Conservation (phyloP, 306 rosid genomes). For the Ziziphus jujuba region DNA sequence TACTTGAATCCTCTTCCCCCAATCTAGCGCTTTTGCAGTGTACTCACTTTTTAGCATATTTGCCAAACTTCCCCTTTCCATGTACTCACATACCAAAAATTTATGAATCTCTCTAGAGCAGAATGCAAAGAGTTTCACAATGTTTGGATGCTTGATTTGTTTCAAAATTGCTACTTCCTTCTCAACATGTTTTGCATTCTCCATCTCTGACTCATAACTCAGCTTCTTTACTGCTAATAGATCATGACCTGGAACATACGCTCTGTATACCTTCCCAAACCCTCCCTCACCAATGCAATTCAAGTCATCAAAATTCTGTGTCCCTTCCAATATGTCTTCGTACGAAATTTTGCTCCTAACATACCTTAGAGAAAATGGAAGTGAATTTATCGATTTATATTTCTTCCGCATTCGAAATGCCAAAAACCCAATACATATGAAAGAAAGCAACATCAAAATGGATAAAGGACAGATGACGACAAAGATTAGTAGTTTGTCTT, state of each 20-base stretch:
- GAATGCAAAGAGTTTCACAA: constrained; percentile 13
- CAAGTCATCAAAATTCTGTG: constrained; percentile 4
- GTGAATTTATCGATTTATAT: too few species aligned
- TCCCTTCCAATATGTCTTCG: constrained; percentile 14
- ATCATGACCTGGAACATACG: background rate
- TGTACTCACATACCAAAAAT: constrained; percentile 9
- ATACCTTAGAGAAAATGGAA: background rate
- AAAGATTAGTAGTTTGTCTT: too few species aligned
- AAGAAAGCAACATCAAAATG: too few species aligned
- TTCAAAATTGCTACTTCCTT: constrained; percentile 7
- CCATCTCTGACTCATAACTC: background rate
- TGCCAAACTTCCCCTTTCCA: constrained; percentile 16
- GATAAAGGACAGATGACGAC: too few species aligned
- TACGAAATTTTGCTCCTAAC: constrained; percentile 19
- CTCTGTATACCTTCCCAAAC: constrained; percentile 25
- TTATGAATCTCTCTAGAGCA: background rate
- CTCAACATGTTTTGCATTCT: background rate
- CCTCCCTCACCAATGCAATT: too few species aligned
- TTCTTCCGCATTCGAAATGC: background rate
- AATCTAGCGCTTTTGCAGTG: constrained; percentile 10
- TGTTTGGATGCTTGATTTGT: constrained; percentile 10
- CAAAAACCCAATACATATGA: background rate
- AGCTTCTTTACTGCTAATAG: constrained; percentile 17
- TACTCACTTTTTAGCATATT: background rate
- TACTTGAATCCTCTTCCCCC: constrained; percentile 16